Conservation (phyloP, 192 early-diverging fungal genomes). For the Coemansia guatemalensis region DNA sequence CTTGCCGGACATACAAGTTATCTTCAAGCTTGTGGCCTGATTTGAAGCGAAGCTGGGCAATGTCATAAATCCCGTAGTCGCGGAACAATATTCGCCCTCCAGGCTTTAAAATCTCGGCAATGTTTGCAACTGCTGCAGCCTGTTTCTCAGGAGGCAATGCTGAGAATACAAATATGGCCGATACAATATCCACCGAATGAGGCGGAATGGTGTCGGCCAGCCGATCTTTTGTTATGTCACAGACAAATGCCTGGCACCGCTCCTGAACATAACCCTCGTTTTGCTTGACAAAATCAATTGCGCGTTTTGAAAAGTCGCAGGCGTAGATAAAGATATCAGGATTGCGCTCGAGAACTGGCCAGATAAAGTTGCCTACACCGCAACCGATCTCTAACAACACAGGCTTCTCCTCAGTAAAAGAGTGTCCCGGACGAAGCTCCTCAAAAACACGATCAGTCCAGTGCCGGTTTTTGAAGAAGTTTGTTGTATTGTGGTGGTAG, state of each 20-base stretch:
- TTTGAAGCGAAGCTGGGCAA: slow-evolving; percentile 97
- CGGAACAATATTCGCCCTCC: slow-evolving; percentile 88
- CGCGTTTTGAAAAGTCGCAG: slow-evolving; percentile 88
- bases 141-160: slow-evolving; percentile 88
- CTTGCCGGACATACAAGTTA: slow-evolving; percentile 97
- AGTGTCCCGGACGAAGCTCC: slow-evolving; percentile 61
- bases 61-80: slow-evolving; percentile 98
- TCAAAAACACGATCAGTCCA: slow-evolving; percentile 95
- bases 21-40: slow-evolving; percentile 83
- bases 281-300: slow-evolving; percentile 89
- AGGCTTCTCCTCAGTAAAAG: slow-evolving; percentile 29
- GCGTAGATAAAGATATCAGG: slow-evolving; percentile 86
- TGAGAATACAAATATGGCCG: slow-evolving; percentile 94
- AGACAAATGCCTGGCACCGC: slow-evolving; percentile 89
- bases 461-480: slow-evolving; percentile 97
- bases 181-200: slow-evolving; percentile 83
- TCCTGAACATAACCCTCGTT: slow-evolving; percentile 68
- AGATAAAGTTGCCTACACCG: slow-evolving; percentile 95
- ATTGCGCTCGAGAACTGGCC: slow-evolving; percentile 85
- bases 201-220: slow-evolving; percentile 74
- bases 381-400: slow-evolving; percentile 92
- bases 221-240: slow-evolving; percentile 79
- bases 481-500: slow-evolving; percentile 79
- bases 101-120: slow-evolving; percentile 80
- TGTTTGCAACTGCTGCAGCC: slow-evolving; percentile 76